Conservation (phyloP, 202 grass and related monocot species). For the Setaria viridis region DNA sequence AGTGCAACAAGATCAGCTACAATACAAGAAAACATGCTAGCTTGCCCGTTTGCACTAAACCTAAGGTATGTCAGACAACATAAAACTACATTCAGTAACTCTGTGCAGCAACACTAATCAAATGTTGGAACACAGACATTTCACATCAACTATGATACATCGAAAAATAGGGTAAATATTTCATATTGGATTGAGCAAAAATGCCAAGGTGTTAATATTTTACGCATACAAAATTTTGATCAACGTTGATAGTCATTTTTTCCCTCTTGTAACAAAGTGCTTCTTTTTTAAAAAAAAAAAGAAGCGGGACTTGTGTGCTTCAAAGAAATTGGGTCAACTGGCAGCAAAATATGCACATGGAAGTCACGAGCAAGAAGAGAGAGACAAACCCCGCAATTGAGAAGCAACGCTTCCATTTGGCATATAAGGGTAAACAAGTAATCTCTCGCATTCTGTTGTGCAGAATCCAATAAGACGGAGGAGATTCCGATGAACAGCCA, state of each 20-base stretch:
- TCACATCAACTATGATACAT: neutral
- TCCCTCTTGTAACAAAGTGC: neutral
- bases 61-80: neutral
- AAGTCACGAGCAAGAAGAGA: conserved; percentile 26
- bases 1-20: conserved; percentile 10
- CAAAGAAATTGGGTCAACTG: neutral
- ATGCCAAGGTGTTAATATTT: neutral
- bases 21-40: conserved; percentile 10
- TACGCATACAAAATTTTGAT: neutral
- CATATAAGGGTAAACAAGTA: conserved; percentile 97
- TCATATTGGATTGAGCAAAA: neutral
- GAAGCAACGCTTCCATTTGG: conserved; percentile 98
- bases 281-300: too few relatives aligned
- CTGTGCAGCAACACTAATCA: neutral
- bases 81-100: neutral
- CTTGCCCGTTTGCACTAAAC: neutral
- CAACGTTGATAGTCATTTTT: neutral
- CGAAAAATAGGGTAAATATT: neutral
- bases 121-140: neutral
- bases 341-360: conserved; percentile 5
- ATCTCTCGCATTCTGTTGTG: conserved; percentile 80
- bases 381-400: conserved; percentile 79
- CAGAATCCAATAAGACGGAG: conserved; percentile 89
- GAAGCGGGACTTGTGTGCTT: neutral
- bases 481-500: conserved; percentile 96